These are phyloP conservation scores for Cucurbitaria berberidis DNA, from an alignment of 2,329 filamentous ascomycete species.

Conservation along the genomic window DNA sequence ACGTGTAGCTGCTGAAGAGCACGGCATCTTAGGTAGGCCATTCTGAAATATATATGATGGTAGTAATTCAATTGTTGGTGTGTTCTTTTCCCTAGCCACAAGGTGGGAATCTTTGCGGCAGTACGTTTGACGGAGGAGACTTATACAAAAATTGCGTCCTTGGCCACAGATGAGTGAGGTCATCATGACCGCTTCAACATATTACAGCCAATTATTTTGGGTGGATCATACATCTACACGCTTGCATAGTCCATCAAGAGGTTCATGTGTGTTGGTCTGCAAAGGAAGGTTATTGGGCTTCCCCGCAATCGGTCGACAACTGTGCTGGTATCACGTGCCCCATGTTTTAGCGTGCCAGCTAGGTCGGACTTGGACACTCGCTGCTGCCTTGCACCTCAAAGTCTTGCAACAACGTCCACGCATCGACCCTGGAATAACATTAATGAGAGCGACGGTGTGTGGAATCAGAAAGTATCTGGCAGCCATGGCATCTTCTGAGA, in stretches of 20 bases:
- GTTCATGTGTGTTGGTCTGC: background rate
- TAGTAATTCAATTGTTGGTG: background rate
- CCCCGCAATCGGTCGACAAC: background rate
- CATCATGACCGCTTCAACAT: constrained; percentile 20
- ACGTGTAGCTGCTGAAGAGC: constrained; percentile 1
- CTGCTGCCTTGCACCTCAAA: background rate
- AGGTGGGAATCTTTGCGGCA: background rate
- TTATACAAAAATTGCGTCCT: background rate
- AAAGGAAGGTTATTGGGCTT: background rate
- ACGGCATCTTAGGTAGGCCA: constrained; percentile 8
- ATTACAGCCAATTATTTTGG: background rate
- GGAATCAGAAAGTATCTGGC: background rate
- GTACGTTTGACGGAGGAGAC: background rate
- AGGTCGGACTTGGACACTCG: constrained; percentile 1
- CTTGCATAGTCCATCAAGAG: background rate
- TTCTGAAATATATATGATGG: background rate
- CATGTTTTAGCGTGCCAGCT: constrained; percentile 6
- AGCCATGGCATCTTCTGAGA: background rate
- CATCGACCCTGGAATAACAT: background rate
- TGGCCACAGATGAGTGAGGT: constrained; percentile 19
- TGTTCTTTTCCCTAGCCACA: background rate
- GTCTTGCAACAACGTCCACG: background rate
- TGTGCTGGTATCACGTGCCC: constrained; percentile 3
- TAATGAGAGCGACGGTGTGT: background rate
- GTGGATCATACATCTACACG: background rate